Evolutionary conservation across 2,329 filamentous ascomycete genomes (phyloP).

Genomic region (Cladosporium sphaerospermum): DNA sequence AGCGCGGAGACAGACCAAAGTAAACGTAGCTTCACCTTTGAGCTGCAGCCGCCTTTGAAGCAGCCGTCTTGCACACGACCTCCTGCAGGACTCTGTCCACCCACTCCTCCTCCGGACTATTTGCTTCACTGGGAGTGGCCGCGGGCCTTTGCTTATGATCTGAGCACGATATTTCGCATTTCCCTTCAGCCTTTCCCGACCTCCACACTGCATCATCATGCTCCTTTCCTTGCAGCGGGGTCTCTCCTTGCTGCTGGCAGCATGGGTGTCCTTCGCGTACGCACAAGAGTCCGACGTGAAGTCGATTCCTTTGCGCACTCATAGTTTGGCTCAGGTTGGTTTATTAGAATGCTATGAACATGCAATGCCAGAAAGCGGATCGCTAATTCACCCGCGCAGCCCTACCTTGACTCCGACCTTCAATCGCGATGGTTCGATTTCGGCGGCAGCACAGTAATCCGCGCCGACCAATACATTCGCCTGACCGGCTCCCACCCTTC

Average conservation of each 20-base stretch:
- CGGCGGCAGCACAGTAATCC: slow-evolving; percentile 86
- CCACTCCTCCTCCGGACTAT: neutral
- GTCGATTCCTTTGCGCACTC: slow-evolving; percentile 31
- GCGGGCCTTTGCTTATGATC: slow-evolving; percentile 1
- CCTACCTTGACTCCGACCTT: slow-evolving; percentile 96
- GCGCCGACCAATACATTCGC: slow-evolving; percentile 75
- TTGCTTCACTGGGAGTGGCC: neutral
- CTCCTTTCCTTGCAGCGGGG: slow-evolving; percentile 14
- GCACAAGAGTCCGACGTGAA: slow-evolving; percentile 28
- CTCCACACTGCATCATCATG: slow-evolving; percentile 2
- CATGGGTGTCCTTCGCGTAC: slow-evolving; percentile 19
- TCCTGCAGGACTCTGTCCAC: neutral
- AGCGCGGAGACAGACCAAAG: neutral
- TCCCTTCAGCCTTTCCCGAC: slow-evolving; percentile 6
- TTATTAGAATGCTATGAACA: neutral
- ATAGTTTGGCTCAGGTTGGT: slow-evolving; percentile 27
- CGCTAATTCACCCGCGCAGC: slow-evolving; percentile 45
- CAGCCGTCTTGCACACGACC: neutral
- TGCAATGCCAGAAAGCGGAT: neutral
- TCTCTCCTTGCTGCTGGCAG: slow-evolving; percentile 26
- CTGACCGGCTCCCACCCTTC: slow-evolving; percentile 86
- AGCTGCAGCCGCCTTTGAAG: neutral
- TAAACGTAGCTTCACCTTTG: neutral
- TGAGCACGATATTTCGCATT: neutral
- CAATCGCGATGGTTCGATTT: slow-evolving; percentile 99